Conservation (phyloP, 2,329 filamentous ascomycete genomes). For the Pseudonectria foliicola region DNA sequence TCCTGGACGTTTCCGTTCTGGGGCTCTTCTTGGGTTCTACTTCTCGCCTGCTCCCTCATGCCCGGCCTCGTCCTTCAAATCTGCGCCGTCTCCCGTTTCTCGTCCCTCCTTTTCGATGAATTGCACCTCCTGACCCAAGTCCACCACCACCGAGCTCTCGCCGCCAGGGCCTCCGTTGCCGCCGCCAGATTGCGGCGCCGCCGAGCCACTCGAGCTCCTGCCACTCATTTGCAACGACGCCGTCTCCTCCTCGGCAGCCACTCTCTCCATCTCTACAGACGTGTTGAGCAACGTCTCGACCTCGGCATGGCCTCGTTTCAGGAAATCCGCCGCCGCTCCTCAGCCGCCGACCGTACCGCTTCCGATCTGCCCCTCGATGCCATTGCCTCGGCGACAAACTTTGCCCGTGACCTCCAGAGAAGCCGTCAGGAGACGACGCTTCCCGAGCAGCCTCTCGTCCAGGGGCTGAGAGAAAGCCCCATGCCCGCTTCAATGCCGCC, state of each 20-base stretch:
- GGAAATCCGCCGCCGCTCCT: slow-evolving; percentile 34
- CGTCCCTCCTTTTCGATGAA: slow-evolving; percentile 39
- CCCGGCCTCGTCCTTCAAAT: slow-evolving; percentile 39
- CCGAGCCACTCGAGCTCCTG: slow-evolving; percentile 29
- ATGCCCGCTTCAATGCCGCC: not conserved
- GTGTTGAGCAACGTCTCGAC: slow-evolving; percentile 14
- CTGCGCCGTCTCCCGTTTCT: slow-evolving; percentile 40
- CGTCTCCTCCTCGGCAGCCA: too few relatives aligned
- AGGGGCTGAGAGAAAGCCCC: too few relatives aligned
- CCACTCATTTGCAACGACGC: slow-evolving; percentile 27
- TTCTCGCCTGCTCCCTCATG: slow-evolving; percentile 31
- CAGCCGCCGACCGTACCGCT: slow-evolving; percentile 29
- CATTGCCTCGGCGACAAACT: slow-evolving; percentile 18
- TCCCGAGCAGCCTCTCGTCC: too few relatives aligned
- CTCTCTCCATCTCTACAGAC: slow-evolving; percentile 19
- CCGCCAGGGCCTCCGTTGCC: slow-evolving; percentile 35
- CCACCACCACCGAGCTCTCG: slow-evolving; percentile 34
- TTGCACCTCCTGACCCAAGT: slow-evolving; percentile 33
- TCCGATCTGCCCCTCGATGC: slow-evolving; percentile 18
- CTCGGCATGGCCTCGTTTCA: slow-evolving; percentile 30
- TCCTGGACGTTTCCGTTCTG: slow-evolving; percentile 18
- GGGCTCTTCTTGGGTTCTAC: too few relatives aligned
- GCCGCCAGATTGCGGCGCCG: slow-evolving; percentile 33
- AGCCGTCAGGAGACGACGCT: not conserved
- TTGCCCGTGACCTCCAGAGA: slow-evolving; percentile 10